Conservation (phyloP, 768 basidiomycete species). For the Tylopilus cervinicoccineus region DNA sequence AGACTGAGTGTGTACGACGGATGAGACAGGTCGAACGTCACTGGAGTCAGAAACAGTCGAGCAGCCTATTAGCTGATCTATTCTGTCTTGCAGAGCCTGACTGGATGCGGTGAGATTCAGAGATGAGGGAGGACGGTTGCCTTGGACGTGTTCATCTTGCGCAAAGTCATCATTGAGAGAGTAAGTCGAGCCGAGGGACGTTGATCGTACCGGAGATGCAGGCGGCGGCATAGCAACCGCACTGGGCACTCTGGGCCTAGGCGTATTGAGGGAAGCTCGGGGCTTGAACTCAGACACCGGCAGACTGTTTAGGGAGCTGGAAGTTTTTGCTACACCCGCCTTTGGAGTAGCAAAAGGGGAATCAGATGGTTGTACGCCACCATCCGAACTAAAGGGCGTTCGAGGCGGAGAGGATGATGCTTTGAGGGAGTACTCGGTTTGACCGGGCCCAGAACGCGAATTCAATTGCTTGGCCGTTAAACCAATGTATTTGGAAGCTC, state of each 20-base stretch:
- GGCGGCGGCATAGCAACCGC: constrained; percentile 81
- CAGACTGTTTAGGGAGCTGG: constrained; percentile 9
- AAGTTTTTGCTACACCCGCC: constrained; percentile 36
- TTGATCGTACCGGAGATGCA: constrained; percentile 48
- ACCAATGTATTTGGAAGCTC: constrained; percentile 79
- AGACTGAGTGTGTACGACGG: constrained; percentile 38
- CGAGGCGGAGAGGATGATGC: constrained; percentile 36
- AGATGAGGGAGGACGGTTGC: constrained; percentile 20
- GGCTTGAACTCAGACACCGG: constrained; percentile 25
- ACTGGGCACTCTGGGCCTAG: constrained; percentile 65
- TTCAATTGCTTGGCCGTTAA: constrained; percentile 82
- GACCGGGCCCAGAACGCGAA: constrained; percentile 32
- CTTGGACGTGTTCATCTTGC: constrained; percentile 10
- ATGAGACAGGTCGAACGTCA: constrained; percentile 14
- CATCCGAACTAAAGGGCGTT: constrained; percentile 35
- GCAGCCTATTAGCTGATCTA: constrained; percentile 40
- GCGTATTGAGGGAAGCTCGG: constrained; percentile 42
- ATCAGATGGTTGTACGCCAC: constrained; percentile 32
- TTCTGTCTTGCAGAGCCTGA: constrained; percentile 46
- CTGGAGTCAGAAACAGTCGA: constrained; percentile 13
- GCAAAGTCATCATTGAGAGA: constrained; percentile 34
- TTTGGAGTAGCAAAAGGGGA: constrained; percentile 74
- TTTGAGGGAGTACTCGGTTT: constrained; percentile 20
- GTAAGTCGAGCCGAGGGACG: constrained; percentile 34
- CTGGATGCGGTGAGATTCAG: constrained; percentile 38